phyloP scores from a whole-genome alignment of 345 rosid species.

The Aquilaria sinensis region DNA sequence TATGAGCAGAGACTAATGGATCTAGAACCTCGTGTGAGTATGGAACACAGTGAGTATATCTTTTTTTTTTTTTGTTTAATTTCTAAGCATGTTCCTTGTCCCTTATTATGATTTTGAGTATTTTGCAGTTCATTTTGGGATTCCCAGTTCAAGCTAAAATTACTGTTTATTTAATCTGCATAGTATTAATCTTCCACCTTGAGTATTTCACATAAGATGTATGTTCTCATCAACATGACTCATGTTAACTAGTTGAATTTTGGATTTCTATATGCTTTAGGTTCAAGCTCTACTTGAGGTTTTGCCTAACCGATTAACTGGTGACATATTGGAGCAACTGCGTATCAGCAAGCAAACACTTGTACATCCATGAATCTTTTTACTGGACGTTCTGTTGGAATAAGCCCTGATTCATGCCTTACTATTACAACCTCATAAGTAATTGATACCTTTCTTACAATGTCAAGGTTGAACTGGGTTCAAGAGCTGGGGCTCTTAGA shows the following conservation, averaged over 20 bases:
- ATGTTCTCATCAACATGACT: not conserved
- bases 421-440: not conserved
- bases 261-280: constrained; percentile 38
- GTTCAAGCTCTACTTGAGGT: constrained; percentile 81
- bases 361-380: constrained; percentile 34
- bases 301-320: constrained; percentile 84
- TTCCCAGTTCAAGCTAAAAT: no score
- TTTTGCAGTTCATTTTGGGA: no score
- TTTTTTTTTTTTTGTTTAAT: constrained; percentile 13
- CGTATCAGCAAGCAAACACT: constrained; percentile 92
- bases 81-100: not conserved
- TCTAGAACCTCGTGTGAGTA: constrained; percentile 98
- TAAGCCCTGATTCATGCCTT: constrained; percentile 3
- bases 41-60: constrained; percentile 49
- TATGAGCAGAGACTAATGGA: constrained; percentile 76
- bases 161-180: no score
- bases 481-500: constrained; percentile 87
- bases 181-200: constrained; percentile 1
- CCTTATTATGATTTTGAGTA: constrained; percentile 1
- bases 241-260: not conserved
- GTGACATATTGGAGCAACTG: constrained; percentile 83
- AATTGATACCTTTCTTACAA: constrained; percentile 6
- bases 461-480: constrained; percentile 85
- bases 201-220: not conserved
- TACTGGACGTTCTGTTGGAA: not conserved